These are phyloP conservation scores for Alternaria viburni DNA, from an alignment of 2,329 filamentous ascomycete species.

Conservation along the genomic window DNA sequence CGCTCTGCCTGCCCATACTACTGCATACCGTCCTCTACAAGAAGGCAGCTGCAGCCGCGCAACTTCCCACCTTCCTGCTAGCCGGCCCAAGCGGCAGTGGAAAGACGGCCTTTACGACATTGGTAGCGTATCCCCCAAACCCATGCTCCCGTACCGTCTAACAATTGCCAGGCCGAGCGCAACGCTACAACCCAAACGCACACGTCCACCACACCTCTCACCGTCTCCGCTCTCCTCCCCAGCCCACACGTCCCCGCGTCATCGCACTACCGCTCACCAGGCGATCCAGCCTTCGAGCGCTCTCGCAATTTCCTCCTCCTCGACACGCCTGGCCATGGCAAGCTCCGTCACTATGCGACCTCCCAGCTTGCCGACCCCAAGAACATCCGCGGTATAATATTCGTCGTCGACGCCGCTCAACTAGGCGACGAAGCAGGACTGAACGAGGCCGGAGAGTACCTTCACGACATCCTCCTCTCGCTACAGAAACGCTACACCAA, in stretches of 20 bases:
- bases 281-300: slow-evolving; percentile 64
- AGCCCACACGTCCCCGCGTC: slow-evolving; percentile 63
- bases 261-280: slow-evolving; percentile 68
- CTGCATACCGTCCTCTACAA: slow-evolving; percentile 78
- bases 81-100: slow-evolving; percentile 81
- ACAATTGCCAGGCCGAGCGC: slow-evolving; percentile 56
- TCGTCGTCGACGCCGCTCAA: slow-evolving; percentile 81
- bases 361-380: slow-evolving; percentile 55
- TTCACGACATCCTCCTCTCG: slow-evolving; percentile 85
- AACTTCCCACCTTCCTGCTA: slow-evolving; percentile 77
- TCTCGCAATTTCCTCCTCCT: slow-evolving; percentile 74
- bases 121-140: slow-evolving; percentile 57
- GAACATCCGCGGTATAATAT: slow-evolving; percentile 75
- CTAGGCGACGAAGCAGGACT: slow-evolving; percentile 57
- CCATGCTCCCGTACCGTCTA: not conserved
- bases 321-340: slow-evolving; percentile 95
- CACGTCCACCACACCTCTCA: slow-evolving; percentile 50
- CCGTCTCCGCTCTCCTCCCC: slow-evolving; percentile 65
- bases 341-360: slow-evolving; percentile 77
- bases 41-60: slow-evolving; percentile 66
- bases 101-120: slow-evolving; percentile 86
- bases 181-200: slow-evolving; percentile 63
- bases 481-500: slow-evolving; percentile 75
- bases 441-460: slow-evolving; percentile 77
- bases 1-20: slow-evolving; percentile 75